A percentile compares a stretch with the other conserved stretches of the same genome.
Evolutionary conservation across 129 eudicot species (phyloP).

Genomic region (Deinandra increscens): DNA sequence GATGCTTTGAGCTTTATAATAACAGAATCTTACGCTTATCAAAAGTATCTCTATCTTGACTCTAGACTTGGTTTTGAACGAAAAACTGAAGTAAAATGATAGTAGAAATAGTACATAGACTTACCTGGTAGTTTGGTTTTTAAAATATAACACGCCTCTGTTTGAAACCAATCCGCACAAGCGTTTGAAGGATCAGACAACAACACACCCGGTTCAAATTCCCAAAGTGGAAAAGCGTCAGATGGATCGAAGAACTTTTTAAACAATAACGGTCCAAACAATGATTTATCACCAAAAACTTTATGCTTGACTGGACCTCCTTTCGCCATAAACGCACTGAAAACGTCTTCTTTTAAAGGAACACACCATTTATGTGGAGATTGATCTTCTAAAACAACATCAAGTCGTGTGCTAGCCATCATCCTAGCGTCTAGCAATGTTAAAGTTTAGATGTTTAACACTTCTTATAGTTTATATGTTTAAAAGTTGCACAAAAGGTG

Average conservation of each 20-base stretch:
- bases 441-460: slow-evolving; percentile 16
- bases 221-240: slow-evolving; percentile 90
- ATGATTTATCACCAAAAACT: slow-evolving; percentile 54
- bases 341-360: slow-evolving; percentile 64
- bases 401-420: slow-evolving; percentile 54
- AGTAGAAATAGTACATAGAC: slow-evolving; percentile 3
- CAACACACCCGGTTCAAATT: slow-evolving; percentile 62
- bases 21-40: too few species aligned
- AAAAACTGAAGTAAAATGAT: not conserved
- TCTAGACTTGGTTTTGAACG: not conserved
- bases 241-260: slow-evolving; percentile 90
- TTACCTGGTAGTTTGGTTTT: slow-evolving; percentile 67
- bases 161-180: slow-evolving; percentile 62
- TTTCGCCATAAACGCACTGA: slow-evolving; percentile 41
- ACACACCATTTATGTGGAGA: slow-evolving; percentile 60
- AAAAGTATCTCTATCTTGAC: too few species aligned
- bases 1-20: too few species aligned
- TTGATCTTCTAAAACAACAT: slow-evolving; percentile 50
- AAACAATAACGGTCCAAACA: slow-evolving; percentile 80
- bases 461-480: slow-evolving; percentile 30
- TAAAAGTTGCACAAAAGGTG: slow-evolving; percentile 14
- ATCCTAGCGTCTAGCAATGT: slow-evolving; percentile 1
- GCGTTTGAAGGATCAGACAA: slow-evolving; percentile 38
- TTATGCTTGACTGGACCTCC: slow-evolving; percentile 40
- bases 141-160: slow-evolving; percentile 49